phyloP scores from a whole-genome alignment of 2,329 filamentous ascomycete genomes.

The Sclerotinia nivalis region DNA sequence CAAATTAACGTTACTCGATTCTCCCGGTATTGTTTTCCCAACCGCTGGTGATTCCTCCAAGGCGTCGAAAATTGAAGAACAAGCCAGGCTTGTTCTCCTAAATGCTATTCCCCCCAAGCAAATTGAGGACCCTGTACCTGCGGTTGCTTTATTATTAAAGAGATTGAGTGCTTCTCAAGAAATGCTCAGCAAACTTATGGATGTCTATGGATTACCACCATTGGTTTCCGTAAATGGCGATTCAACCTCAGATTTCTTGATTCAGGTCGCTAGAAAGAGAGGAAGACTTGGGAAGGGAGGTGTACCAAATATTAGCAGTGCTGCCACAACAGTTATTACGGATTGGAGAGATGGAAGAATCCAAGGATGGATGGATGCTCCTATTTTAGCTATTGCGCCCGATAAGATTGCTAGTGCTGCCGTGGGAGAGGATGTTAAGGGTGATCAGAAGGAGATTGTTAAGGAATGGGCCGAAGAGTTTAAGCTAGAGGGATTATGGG shows the following conservation, averaged over 20 bases:
- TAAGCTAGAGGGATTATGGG: slow-evolving; percentile 90
- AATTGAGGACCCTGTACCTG: slow-evolving; percentile 88
- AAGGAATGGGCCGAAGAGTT: slow-evolving; percentile 94
- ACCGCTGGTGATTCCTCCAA: slow-evolving; percentile 60
- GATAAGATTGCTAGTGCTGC: slow-evolving; percentile 43
- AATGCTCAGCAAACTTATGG: slow-evolving; percentile 75
- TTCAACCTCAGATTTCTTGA: slow-evolving; percentile 82
- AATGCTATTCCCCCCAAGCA: slow-evolving; percentile 93
- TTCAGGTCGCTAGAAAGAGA: slow-evolving; percentile 92
- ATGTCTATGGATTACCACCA: slow-evolving; percentile 81
- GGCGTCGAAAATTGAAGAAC: slow-evolving; percentile 63
- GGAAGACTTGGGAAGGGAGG: slow-evolving; percentile 86
- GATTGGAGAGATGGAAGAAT: slow-evolving; percentile 96
- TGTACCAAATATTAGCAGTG: slow-evolving; percentile 82
- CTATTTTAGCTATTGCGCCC: slow-evolving; percentile 57
- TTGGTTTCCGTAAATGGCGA: slow-evolving; percentile 73
- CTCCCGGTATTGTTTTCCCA: slow-evolving; percentile 92
- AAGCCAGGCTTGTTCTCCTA: slow-evolving; percentile 82
- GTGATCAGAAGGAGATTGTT: slow-evolving; percentile 83
- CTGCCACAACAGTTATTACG: slow-evolving; percentile 90
- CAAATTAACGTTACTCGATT: slow-evolving; percentile 91
- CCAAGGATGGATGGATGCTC: slow-evolving; percentile 85
- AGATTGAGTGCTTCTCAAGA: slow-evolving; percentile 72
- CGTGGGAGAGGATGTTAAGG: slow-evolving; percentile 50
- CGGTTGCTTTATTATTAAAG: slow-evolving; percentile 80